phyloP scores from a whole-genome alignment of 495 filamentous ascomycete genomes.

The Friedmanniomyces endolithicus region DNA sequence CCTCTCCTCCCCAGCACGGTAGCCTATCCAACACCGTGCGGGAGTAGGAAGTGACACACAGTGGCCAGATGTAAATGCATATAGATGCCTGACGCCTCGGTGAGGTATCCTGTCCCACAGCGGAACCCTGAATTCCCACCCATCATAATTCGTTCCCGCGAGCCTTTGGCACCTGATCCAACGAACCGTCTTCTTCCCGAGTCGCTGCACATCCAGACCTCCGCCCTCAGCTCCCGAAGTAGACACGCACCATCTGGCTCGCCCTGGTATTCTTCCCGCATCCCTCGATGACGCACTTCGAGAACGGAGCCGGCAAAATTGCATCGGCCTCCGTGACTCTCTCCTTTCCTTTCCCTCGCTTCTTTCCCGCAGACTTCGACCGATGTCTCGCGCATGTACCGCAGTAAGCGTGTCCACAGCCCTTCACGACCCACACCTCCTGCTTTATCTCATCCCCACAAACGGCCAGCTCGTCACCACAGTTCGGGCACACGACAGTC shows the following conservation, averaged over 20 bases:
- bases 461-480: conserved; percentile 54
- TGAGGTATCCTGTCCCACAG: no score
- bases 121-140: no score
- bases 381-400: conserved; percentile 51
- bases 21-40: not conserved
- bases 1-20: not conserved
- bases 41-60: not conserved
- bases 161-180: not conserved
- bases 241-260: conserved; percentile 30
- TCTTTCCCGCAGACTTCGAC: not conserved
- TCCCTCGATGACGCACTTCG: conserved; percentile 28
- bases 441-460: conserved; percentile 43
- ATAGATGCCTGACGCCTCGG: no score
- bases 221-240: conserved; percentile 6
- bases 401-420: conserved; percentile 71
- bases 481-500: conserved; percentile 58
- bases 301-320: conserved; percentile 21
- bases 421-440: conserved; percentile 60
- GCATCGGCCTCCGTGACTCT: conserved; percentile 10
- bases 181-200: not conserved
- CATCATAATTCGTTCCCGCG: no score
- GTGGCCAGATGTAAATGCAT: no score
- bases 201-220: not conserved
- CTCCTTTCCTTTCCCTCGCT: conserved; percentile 15
- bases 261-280: conserved; percentile 21